phyloP scores from a whole-genome alignment of 768 basidiomycete species.

The Xerocomus brunneocitrinus region DNA sequence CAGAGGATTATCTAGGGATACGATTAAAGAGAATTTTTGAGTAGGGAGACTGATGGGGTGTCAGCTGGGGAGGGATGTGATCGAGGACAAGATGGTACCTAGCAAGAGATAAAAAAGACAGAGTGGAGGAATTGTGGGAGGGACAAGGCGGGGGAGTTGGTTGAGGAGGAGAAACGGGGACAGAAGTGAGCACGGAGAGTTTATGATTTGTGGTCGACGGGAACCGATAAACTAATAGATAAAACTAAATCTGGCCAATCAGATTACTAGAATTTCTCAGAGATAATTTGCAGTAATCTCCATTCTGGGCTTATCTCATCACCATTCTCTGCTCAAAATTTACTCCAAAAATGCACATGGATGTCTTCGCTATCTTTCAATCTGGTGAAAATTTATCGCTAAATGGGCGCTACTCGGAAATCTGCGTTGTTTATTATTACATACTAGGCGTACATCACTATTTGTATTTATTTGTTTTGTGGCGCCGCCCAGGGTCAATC shows the following conservation, averaged over 20 bases:
- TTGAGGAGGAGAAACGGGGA: conserved; percentile 25
- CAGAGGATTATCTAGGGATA: conserved; percentile 29
- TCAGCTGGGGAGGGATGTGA: conserved; percentile 1
- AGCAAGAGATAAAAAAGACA: background rate
- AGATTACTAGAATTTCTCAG: conserved; percentile 31
- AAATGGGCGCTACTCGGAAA: conserved; percentile 27
- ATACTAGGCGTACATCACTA: conserved; percentile 13
- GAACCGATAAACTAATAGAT: conserved; percentile 38
- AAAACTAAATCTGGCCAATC: conserved; percentile 33
- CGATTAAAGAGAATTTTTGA: conserved; percentile 25
- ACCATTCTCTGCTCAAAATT: background rate
- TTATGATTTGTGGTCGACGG: conserved; percentile 36
- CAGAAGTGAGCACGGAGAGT: conserved; percentile 20
- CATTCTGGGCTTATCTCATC: conserved; percentile 3
- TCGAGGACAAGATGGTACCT: background rate
- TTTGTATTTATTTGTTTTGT: conserved; percentile 25
- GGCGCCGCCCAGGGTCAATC: conserved; percentile 31
- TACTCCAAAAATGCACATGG: background rate
- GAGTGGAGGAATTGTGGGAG: background rate
- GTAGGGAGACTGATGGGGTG: conserved; percentile 18
- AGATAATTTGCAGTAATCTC: conserved; percentile 18
- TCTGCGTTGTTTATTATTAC: conserved; percentile 24
- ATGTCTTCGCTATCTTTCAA: conserved; percentile 5
- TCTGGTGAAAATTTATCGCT: conserved; percentile 26
- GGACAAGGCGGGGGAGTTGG: conserved; percentile 2